A percentile compares a stretch with the other conserved stretches of the same genome.
phyloP scores from a whole-genome alignment of 495 filamentous ascomycete species.

The Aspergillus ostianus region DNA sequence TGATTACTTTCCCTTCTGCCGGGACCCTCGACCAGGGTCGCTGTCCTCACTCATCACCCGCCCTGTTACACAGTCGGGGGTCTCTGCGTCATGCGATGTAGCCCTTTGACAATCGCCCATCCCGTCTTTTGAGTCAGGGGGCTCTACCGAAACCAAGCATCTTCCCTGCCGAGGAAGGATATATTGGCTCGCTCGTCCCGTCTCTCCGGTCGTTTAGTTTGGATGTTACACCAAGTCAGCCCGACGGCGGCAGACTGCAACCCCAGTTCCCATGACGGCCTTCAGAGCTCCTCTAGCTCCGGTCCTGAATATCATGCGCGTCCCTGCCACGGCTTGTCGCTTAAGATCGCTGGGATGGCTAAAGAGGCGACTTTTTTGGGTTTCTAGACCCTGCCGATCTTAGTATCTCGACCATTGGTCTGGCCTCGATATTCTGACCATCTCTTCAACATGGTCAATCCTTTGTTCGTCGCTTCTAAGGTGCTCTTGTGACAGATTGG shows the following conservation, averaged over 20 bases:
- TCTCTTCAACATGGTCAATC: background rate
- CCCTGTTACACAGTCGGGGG: background rate
- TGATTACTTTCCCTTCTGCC: no score
- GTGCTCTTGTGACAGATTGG: background rate
- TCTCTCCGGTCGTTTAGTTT: background rate
- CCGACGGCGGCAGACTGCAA: slow-evolving; percentile 15
- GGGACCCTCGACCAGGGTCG: no score
- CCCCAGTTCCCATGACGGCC: slow-evolving; percentile 20
- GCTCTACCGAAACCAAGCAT: background rate
- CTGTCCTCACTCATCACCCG: background rate
- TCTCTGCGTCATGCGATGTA: background rate
- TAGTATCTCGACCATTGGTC: background rate
- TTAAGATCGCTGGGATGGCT: background rate
- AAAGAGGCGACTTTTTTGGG: background rate
- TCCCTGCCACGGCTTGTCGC: background rate
- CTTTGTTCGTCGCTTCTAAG: background rate
- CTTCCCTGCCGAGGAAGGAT: background rate
- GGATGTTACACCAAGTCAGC: slow-evolving; percentile 18
- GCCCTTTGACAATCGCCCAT: background rate
- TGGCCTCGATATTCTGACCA: background rate
- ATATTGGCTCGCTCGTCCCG: background rate
- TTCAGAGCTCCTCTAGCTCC: background rate
- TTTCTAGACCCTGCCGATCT: background rate
- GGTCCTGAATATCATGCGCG: slow-evolving; percentile 1
- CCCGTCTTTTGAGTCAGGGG: background rate